Conservation (phyloP, 2,329 filamentous ascomycete genomes). For the Fusarium scirpi region DNA sequence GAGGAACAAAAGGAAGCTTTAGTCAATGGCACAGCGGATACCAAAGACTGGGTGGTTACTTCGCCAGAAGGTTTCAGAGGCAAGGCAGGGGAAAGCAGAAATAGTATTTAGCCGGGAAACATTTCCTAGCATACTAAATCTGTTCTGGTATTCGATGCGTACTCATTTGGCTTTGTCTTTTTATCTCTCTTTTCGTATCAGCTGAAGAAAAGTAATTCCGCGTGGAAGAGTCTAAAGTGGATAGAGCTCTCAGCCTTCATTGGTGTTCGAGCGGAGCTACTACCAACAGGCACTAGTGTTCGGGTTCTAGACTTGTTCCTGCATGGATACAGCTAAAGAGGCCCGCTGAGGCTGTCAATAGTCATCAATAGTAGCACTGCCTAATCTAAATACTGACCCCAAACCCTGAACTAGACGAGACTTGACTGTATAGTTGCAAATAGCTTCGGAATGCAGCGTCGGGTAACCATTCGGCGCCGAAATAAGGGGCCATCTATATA, state of each 20-base stretch:
- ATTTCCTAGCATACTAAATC: background rate
- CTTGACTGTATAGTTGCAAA: background rate
- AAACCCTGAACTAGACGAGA: background rate
- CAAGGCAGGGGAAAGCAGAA: background rate
- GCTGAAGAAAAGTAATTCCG: background rate
- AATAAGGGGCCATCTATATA: background rate
- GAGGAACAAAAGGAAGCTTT: background rate
- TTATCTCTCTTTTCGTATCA: background rate
- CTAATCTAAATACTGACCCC: background rate
- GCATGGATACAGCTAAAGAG: background rate
- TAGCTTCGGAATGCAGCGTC: background rate
- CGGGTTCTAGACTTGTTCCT: background rate
- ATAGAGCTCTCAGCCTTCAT: background rate
- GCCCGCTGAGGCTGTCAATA: background rate
- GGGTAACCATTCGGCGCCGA: background rate
- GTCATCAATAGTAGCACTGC: background rate
- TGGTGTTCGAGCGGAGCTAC: background rate
- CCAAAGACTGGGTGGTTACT: background rate
- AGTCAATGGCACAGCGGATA: background rate
- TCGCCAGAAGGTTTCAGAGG: background rate
- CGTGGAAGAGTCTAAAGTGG: background rate
- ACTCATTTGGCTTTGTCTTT: too few species aligned
- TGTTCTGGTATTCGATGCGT: accelerated
- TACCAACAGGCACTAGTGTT: background rate
- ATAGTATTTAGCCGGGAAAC: background rate